These are phyloP conservation scores for Carpinus viminea DNA, from an alignment of 306 rosid species.

Conservation along the genomic window DNA sequence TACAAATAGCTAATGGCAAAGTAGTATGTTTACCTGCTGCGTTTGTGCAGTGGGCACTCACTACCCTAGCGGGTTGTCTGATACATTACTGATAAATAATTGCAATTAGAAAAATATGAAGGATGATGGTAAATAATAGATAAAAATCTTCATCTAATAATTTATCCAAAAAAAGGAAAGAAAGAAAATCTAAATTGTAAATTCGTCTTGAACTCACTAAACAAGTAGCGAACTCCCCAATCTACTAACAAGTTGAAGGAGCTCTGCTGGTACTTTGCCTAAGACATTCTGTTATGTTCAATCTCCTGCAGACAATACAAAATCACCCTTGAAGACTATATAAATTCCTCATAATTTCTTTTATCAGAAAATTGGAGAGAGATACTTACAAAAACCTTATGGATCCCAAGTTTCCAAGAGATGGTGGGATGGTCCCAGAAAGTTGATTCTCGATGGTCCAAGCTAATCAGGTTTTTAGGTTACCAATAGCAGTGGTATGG, in stretches of 20 bases:
- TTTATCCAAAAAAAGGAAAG: background rate
- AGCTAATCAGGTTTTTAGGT: constrained; percentile 11
- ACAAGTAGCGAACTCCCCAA: constrained; percentile 17
- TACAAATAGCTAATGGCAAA: background rate
- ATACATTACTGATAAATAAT: constrained; percentile 4
- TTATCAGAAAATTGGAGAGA: background rate
- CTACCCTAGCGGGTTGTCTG: constrained; percentile 14
- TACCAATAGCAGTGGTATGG: constrained; percentile 6
- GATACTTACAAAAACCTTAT: constrained; percentile 28
- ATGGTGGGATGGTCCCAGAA: constrained; percentile 14
- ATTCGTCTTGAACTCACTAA: constrained; percentile 11
- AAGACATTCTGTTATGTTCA: constrained; percentile 26
- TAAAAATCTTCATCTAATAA: background rate
- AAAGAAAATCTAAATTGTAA: background rate
- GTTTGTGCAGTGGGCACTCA: background rate
- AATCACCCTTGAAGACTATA: background rate
- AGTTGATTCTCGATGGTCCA: constrained; percentile 28
- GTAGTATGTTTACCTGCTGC: constrained; percentile 6
- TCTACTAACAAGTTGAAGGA: constrained; percentile 30
- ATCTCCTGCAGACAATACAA: constrained; percentile 16
- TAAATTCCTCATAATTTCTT: no score
- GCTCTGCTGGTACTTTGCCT: constrained; percentile 18
- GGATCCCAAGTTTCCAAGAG: constrained; percentile 29
- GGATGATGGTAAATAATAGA: background rate
- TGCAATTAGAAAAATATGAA: background rate